These are phyloP conservation scores for Tetrastigma voinierianum DNA, from an alignment of 164 flowering plant genomes.

Conservation along the genomic window DNA sequence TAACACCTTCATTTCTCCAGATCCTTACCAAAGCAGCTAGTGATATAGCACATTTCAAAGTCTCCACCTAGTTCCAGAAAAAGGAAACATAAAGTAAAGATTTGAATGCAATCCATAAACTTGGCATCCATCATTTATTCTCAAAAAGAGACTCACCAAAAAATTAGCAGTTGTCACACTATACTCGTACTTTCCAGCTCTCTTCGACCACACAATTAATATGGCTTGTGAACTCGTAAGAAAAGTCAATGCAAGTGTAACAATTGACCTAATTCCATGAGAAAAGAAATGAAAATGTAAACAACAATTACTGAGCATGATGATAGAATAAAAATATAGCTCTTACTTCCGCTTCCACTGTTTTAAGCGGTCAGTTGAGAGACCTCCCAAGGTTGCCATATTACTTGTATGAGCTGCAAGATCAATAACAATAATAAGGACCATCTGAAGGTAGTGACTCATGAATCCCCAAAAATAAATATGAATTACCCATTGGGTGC, in stretches of 20 bases:
- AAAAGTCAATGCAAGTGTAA: slow-evolving; percentile 75
- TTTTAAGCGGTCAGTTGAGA: slow-evolving; percentile 36
- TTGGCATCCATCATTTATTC: neutral
- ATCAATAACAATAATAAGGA: slow-evolving; percentile 2
- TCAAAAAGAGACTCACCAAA: slow-evolving; percentile 50
- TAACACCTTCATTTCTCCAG: slow-evolving; percentile 85
- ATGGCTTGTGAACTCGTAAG: slow-evolving; percentile 97
- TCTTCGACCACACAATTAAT: slow-evolving; percentile 96
- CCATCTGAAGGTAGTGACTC: neutral
- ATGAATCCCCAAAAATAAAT: neutral
- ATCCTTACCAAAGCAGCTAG: slow-evolving; percentile 70
- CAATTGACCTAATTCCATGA: slow-evolving; percentile 54
- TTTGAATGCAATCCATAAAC: neutral
- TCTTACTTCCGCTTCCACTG: slow-evolving; percentile 86
- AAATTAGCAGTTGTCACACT: slow-evolving; percentile 98
- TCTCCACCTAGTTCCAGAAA: slow-evolving; percentile 61
- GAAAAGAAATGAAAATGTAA: neutral
- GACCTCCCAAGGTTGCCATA: slow-evolving; percentile 30
- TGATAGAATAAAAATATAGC: neutral
- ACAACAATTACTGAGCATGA: neutral
- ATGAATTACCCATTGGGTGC: neutral
- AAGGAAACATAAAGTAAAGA: neutral
- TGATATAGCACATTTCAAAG: slow-evolving; percentile 84
- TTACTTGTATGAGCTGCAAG: slow-evolving; percentile 36
- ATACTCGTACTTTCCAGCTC: slow-evolving; percentile 97